phyloP scores from a whole-genome alignment of 495 filamentous ascomycete genomes.

The Pseudotulostoma volvatum region DNA sequence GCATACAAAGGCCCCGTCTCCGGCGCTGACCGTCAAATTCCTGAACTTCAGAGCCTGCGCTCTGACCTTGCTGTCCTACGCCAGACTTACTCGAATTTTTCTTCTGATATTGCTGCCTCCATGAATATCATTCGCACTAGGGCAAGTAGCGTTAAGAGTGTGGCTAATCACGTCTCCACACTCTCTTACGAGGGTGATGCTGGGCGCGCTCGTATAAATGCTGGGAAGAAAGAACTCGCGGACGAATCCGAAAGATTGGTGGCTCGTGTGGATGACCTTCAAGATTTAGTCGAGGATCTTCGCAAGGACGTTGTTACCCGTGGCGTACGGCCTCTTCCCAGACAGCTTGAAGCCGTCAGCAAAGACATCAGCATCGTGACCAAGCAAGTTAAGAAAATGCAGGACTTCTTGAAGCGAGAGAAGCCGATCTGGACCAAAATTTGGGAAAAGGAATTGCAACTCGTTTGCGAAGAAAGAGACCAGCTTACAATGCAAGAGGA shows the following conservation, averaged over 20 bases:
- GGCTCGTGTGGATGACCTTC: constrained; percentile 80
- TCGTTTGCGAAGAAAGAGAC: constrained; percentile 88
- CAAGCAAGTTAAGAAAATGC: constrained; percentile 85
- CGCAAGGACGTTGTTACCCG: constrained; percentile 92
- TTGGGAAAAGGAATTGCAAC: constrained; percentile 89
- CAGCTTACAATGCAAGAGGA: constrained; percentile 90
- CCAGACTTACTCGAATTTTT: constrained; percentile 83
- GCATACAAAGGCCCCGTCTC: constrained; percentile 12
- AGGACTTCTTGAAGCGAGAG: constrained; percentile 77
- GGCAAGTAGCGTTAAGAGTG: constrained; percentile 61
- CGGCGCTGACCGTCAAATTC: constrained; percentile 38
- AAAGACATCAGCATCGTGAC: constrained; percentile 71
- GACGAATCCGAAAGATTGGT: constrained; percentile 79
- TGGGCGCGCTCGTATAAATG: constrained; percentile 68
- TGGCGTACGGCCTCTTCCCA: constrained; percentile 81
- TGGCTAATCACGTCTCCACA: constrained; percentile 47
- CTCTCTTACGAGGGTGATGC: constrained; percentile 50
- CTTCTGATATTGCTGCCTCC: constrained; percentile 69
- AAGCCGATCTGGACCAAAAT: constrained; percentile 96
- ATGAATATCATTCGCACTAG: constrained; percentile 71
- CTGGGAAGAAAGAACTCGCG: constrained; percentile 68
- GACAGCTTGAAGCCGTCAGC: constrained; percentile 72
- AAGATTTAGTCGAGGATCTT: constrained; percentile 90
- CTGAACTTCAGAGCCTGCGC: constrained; percentile 65
- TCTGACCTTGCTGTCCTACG: constrained; percentile 84